Evolutionary conservation across 345 rosid species (phyloP), one percentile per base, ranked within the genome.

Genomic region (Lumnitzera littorea): DNA sequence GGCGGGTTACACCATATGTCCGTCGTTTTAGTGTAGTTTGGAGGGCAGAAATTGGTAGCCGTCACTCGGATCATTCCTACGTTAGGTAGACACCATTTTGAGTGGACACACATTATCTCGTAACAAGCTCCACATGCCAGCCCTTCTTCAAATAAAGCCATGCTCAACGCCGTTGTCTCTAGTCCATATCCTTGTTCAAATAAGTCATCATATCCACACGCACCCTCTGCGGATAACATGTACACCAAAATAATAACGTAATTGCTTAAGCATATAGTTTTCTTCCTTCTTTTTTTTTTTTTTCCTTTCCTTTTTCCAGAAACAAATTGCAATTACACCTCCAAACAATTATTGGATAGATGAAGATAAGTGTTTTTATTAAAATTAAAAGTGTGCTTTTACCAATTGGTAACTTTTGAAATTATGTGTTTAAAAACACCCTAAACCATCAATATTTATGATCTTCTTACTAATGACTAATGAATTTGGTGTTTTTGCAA

Each of bases 1-100:
- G 67, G 67, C n/a, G 67, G 60, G 60, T 63, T 63, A 52, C 66
- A 63, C 63, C 66, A 63, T 16, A 23, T n/a, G 11, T 63, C 66
- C 29, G 13, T 13, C 2, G 47, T 3, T 15, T 55, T 63, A 47
- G 53, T 20, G 66, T 54, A 63, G 58, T 63, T 54, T n/a, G 67
- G 60, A 11, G 67, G 67, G 53, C 67, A 63, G 48, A 63, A 63
- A 51, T 63, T 63, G 46, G 67, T 63, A 36, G 60, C 53, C 4
- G 60, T 63, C 59, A 63, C 67, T 12, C n/a, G 51, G 60, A 63
- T 46, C 41, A 20, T 5, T 5, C 46, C 17, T 5, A 14, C 29
- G 6, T 7, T 7, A 11, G 67, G 60, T 20, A 55, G 25, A 53
- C 67, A 63, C 60, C 67, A 63, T 20, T 53, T 41, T 12, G 51